Base-by-base conservation (phyloP, 1,284 basidiomycete genomes). In the Vanrija humicola region DNA sequence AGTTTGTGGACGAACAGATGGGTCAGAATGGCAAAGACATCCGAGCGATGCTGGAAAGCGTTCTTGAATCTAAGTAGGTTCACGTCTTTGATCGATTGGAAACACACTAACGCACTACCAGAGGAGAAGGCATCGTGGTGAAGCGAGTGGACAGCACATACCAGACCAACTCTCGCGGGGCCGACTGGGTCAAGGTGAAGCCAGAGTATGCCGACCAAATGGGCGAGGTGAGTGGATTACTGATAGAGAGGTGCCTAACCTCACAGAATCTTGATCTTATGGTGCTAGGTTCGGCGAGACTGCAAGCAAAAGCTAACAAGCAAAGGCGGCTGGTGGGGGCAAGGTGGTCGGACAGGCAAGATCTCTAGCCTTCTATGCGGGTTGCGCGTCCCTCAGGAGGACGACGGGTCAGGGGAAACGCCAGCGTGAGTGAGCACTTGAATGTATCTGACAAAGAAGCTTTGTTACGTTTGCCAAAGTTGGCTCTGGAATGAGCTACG, bases 131-230 rank as follows among this genome's bases (percentile, higher is more conserved):
- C 0, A 78, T 98, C 12, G 88, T 97, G 5, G 82, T 97, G 57
- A 98, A 97, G 75, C 87, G 90, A 64, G 86, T 86, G 0, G 78
- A 83, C 46, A 84, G 87, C 0, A 82, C 84, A 56, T 98, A 98
- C 73, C 79, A 84, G 14, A 78, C 94, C 46, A 91, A 91, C 66
- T 89, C 88, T 1, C 82, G 93, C 51, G 90, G 88, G 64, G 83
- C 85, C 66, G 87, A 90, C 65, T 97, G 94, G 92, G 84, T 94
- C 67, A 97, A 97, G 76, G 87, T 94, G 38, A 97, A 96, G 72
- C 93, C 93, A 6, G 93, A 96, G 89, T 89, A 63, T 51, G 65
- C 67, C 5, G 68, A 70, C 44, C 65, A 70, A 47, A 70, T 70
- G 68, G 68, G 68, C 21, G 68, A 70, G 54, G 67, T 68, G 42